Base-by-base conservation (phyloP, 2,329 filamentous ascomycete genomes). In the Ophiostoma novo-ulmi region DNA sequence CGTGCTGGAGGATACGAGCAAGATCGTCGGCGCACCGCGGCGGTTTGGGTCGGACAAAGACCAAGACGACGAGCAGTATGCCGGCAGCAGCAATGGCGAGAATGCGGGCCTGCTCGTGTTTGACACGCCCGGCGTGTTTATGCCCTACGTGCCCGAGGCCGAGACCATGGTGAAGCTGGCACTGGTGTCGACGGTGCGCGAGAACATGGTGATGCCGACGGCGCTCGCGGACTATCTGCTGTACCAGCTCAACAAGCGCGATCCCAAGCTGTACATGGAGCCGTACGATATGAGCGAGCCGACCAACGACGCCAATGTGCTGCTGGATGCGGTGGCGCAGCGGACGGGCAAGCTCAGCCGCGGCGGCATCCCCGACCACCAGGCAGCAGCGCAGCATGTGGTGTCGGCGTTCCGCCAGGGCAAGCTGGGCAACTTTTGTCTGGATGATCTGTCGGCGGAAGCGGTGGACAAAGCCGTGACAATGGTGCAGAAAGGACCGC, bases 141-240 rank as follows among this genome's bases (percentile, higher is more conserved):
- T 97, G 72, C 95, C 95, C 0, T 97, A 97, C 78, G 91, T 98
- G 38, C 86, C 90, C 0, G 88, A 96, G 76, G 86, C 91, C 20
- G 91, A 95, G 78, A 88, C 89, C 65, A 99, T 99, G 95, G 83
- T 99, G 73, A 98, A 97, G 80, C 86, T 99, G n/a, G 91, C 94
- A 1, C 86, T 98, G 0, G 93, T 92, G 69, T 93, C 94, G 26
- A 92, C 91, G 78, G 93, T 99, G 70, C 97, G 97, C 79, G 93
- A 97, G 78, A 91, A 91, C 0, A 85, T 98, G 52, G 89, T 99
- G 69, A 85, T 90, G 1, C 85, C 89, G 20, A 87, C 91, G 71
- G 91, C 91, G 35, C 81, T 98, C 13, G 94, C 91, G 44, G 95
- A 99, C 78, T 99, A 97, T 79, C 84, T 98, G 26, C 87, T 99